Evolutionary conservation across 352 stramenopile genomes (phyloP).

Genomic region (Phytophthora hibernalis): DNA sequence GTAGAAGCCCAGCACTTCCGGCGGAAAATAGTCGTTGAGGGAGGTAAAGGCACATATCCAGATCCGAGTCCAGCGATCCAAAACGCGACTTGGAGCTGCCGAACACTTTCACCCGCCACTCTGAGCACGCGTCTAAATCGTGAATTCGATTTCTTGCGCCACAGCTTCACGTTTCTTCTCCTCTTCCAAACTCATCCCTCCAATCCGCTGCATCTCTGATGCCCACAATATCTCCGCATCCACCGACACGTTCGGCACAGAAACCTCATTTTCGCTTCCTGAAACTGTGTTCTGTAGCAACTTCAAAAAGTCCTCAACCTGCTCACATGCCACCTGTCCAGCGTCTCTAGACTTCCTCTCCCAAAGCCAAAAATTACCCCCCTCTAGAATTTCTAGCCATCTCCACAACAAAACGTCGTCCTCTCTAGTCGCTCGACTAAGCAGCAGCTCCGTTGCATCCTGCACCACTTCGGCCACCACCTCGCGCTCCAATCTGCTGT

Average conservation of each 20-base stretch:
- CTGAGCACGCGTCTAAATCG: conserved; percentile 35
- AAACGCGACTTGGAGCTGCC: conserved; percentile 76
- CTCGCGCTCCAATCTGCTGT: conserved; percentile 32
- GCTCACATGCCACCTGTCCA: conserved; percentile 20
- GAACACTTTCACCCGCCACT: conserved; percentile 54
- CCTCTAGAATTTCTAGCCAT: conserved; percentile 36
- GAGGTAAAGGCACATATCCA: conserved; percentile 63
- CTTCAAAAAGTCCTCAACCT: conserved; percentile 39
- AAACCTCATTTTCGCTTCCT: conserved; percentile 5
- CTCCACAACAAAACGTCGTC: conserved; percentile 33
- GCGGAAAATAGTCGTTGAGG: neutral
- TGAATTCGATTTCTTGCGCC: conserved; percentile 36
- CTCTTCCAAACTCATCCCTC: conserved; percentile 32
- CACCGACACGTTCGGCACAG: neutral
- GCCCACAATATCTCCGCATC: neutral
- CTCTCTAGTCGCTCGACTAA: conserved; percentile 40
- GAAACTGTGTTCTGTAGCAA: conserved; percentile 36
- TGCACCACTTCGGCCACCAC: conserved; percentile 54
- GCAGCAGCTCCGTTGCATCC: conserved; percentile 57
- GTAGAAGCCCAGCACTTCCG: conserved; percentile 33
- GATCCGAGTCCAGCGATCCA: conserved; percentile 63
- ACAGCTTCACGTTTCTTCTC: conserved; percentile 41
- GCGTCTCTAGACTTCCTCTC: conserved; percentile 18
- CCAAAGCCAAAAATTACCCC: conserved; percentile 30
- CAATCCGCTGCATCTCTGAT: conserved; percentile 41